A percentile compares a stretch with the other conserved stretches of the same genome.
These are phyloP conservation scores for Hypoxylon sp. DNA, from an alignment of 2,329 filamentous ascomycete genomes.

Conservation along the genomic window DNA sequence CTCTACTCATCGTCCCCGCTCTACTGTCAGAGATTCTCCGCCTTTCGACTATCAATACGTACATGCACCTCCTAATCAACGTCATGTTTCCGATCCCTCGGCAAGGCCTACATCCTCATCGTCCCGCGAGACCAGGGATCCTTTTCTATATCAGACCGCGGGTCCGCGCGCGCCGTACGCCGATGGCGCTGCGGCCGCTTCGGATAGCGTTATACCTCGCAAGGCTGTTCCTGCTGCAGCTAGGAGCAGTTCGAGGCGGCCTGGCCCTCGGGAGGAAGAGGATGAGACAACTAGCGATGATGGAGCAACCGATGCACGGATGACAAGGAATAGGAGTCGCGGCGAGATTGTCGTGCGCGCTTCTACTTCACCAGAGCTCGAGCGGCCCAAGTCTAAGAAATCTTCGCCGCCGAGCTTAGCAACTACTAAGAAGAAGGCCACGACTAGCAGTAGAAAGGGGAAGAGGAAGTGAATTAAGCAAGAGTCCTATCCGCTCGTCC, in stretches of 20 bases:
- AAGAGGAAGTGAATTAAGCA: slow-evolving; percentile 50
- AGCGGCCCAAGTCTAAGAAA: slow-evolving; percentile 56
- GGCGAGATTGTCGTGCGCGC: slow-evolving; percentile 57
- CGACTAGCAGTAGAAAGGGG: slow-evolving; percentile 43
- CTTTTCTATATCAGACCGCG: slow-evolving; percentile 66
- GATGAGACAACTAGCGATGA: slow-evolving; percentile 51
- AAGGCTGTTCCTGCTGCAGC: slow-evolving; percentile 48
- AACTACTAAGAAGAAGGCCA: slow-evolving; percentile 40
- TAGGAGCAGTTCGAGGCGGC: slow-evolving; percentile 53
- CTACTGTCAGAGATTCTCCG: slow-evolving; percentile 55
- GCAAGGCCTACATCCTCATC: slow-evolving; percentile 52
- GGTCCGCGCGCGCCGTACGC: slow-evolving; percentile 57
- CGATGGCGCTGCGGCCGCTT: slow-evolving; percentile 53
- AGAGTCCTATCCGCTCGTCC: slow-evolving; percentile 20
- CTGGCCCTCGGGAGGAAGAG: slow-evolving; percentile 53
- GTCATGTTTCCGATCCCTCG: slow-evolving; percentile 61
- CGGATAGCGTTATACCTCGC: slow-evolving; percentile 50
- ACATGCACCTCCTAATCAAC: slow-evolving; percentile 51
- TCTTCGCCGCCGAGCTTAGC: slow-evolving; percentile 49
- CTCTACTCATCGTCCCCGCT: slow-evolving; percentile 55
- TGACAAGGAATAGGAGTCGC: slow-evolving; percentile 50
- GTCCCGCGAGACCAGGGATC: slow-evolving; percentile 55
- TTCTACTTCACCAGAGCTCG: slow-evolving; percentile 45
- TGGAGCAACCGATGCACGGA: slow-evolving; percentile 36
- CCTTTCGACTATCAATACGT: slow-evolving; percentile 63